A percentile compares a stretch with the other conserved stretches of the same genome.
Conservation (phyloP, 495 filamentous ascomycete species). For the Sordaria brevicollis region DNA sequence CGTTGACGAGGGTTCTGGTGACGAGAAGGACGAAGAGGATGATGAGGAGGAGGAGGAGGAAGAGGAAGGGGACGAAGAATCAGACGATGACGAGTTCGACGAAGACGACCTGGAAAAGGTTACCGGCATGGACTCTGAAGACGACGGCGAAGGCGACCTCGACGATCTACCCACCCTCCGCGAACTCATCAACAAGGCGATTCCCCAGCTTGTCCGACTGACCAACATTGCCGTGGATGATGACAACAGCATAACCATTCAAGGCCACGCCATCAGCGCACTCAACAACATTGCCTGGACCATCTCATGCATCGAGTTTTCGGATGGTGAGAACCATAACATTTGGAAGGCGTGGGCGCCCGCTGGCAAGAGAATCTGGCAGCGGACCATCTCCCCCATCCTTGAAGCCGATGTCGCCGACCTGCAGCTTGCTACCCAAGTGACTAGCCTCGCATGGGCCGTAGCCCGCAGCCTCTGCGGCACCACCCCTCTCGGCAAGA, state of each 20-base stretch:
- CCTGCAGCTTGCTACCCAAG: slow-evolving; percentile 43
- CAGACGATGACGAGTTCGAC: slow-evolving; percentile 19
- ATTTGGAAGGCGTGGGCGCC: slow-evolving; percentile 38
- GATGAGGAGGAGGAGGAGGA: slow-evolving; percentile 23
- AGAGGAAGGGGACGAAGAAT: slow-evolving; percentile 22
- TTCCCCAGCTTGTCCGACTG: slow-evolving; percentile 39
- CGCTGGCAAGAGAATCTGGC: slow-evolving; percentile 42
- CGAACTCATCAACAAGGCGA: slow-evolving; percentile 35
- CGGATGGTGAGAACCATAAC: slow-evolving; percentile 26
- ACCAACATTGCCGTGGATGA: slow-evolving; percentile 13
- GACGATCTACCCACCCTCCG: slow-evolving; percentile 37
- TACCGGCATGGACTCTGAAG: slow-evolving; percentile 34
- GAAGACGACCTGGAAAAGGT: slow-evolving; percentile 50
- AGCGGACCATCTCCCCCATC: slow-evolving; percentile 37
- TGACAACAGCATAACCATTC: slow-evolving; percentile 24
- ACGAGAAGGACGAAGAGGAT: slow-evolving; percentile 24
- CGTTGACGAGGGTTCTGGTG: slow-evolving; percentile 19
- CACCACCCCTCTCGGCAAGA: slow-evolving; percentile 30
- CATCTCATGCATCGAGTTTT: slow-evolving; percentile 38
- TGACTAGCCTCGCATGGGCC: slow-evolving; percentile 54
- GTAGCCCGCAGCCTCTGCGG: slow-evolving; percentile 41
- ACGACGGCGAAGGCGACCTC: slow-evolving; percentile 22
- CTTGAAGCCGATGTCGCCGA: slow-evolving; percentile 48
- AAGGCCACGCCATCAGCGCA: slow-evolving; percentile 36
- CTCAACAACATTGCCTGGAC: slow-evolving; percentile 57